Conservation (phyloP, 2,329 filamentous ascomycete species). For the Lecanicillium sp. region DNA sequence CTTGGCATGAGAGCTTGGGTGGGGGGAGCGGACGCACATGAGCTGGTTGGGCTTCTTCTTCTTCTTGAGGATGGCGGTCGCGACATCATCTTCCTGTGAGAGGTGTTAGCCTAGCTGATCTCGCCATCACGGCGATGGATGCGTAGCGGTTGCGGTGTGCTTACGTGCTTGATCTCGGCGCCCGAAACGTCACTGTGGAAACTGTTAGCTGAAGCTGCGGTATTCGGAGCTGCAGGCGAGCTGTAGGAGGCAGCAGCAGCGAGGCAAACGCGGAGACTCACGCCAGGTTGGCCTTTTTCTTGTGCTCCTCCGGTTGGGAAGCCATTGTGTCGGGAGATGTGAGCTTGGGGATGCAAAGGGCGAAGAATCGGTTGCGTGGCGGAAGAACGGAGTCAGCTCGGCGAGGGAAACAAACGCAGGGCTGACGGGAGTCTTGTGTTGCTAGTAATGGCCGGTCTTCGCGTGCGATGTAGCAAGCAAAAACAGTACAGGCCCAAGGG, state of each 20-base stretch:
- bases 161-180: conserved; percentile 77
- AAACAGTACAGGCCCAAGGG: not conserved
- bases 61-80: conserved; percentile 98
- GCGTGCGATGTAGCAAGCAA: conserved; percentile 2
- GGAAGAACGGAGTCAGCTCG: conserved; percentile 15
- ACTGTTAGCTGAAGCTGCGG: conserved; percentile 29
- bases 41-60: conserved; percentile 99
- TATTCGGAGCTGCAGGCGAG: conserved; percentile 1
- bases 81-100: conserved; percentile 73
- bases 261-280: conserved; percentile 38
- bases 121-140: conserved; percentile 18
- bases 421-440: conserved; percentile 3
- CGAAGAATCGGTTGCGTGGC: conserved; percentile 20
- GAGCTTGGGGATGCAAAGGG: conserved; percentile 19
- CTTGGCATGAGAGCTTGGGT: not conserved
- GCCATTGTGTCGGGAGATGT: conserved; percentile 55
- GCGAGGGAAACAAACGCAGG: conserved; percentile 8
- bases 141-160: conserved; percentile 26
- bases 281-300: conserved; percentile 80
- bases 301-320: conserved; percentile 60
- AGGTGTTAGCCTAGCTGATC: conserved; percentile 26
- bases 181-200: conserved; percentile 74
- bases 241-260: not conserved
- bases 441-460: not conserved
- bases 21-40: conserved; percentile 59